Evolutionary conservation across 148 eudicot genomes (phyloP), one percentile per base, ranked within the genome.

Genomic region (Pharnaceum exiguum): DNA sequence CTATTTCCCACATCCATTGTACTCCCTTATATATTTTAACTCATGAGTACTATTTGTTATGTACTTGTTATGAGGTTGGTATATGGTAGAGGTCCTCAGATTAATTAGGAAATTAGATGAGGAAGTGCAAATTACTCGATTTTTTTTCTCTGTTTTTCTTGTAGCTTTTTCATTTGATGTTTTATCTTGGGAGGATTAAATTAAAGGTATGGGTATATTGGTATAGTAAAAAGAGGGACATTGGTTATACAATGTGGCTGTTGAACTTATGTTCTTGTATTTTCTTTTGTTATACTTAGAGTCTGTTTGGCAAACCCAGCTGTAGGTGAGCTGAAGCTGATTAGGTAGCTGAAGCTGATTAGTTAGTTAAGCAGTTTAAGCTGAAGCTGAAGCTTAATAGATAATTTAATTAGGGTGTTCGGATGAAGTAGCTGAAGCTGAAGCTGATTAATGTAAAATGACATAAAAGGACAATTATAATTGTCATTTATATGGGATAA

Each of bases 211-310:
- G 65, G n/a, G 69, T 71, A 71, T 64, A 71, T 45, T 37, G 75
- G 70, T 71, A 71, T 71, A 71, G 75, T 51, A 45, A 65, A 66
- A 60, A 58, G 59, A 18, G 69, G 75, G 65, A 51, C 46, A 43
- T 58, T 64, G 70, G 55, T 71, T 57, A 28, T 49, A 50, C 65
- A 57, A 70, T 63, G 54, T 64, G 10, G 23, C 43, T 63, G 47
- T 60, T 66, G 24, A 10, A 9, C 35, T 49, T 49, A 10, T 5
- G 2, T 52, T 32, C 21, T 31, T 24, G 31, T 16, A 16, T 52
- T 12, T 40, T 15, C 16, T 65, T 35, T 15, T 25, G 26, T 24
- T 48, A 10, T 7, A 10, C 7, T 64, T 15, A n/a, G n/a, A 10
- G 4, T 24, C 18, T 16, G 1, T 44, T 44, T 25, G 22, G n/a